Evolutionary conservation across 2,329 filamentous ascomycete genomes (phyloP).

Genomic region (Arthrobotrys pseudoclavata): DNA sequence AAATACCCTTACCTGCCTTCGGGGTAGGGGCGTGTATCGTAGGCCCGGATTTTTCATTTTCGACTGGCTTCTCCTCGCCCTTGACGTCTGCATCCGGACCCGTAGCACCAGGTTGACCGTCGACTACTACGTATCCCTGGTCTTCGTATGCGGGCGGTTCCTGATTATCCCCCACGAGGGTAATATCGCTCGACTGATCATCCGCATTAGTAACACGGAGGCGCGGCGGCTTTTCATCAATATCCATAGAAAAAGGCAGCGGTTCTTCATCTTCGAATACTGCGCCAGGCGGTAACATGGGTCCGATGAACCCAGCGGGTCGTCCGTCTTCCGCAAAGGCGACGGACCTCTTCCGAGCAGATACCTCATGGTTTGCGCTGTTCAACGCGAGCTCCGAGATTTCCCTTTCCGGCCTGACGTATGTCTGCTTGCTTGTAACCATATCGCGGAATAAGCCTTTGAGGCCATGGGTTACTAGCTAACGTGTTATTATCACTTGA

Average conservation of each 20-base stretch:
- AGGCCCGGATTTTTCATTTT: conserved; percentile 21
- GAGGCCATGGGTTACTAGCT: conserved; percentile 80
- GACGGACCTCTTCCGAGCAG: conserved; percentile 43
- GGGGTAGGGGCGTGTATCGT: conserved; percentile 31
- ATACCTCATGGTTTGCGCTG: conserved; percentile 46
- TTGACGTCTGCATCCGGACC: conserved; percentile 11
- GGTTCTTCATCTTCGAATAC: conserved; percentile 26
- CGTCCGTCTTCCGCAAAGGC: conserved; percentile 73
- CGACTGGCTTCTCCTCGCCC: conserved; percentile 16
- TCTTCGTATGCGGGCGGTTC: conserved; percentile 60
- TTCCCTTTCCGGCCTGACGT: conserved; percentile 79
- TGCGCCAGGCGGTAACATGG: conserved; percentile 49
- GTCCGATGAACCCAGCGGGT: conserved; percentile 65
- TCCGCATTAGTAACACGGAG: conserved; percentile 57
- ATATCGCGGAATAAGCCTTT: conserved; percentile 78
- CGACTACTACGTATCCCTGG: conserved; percentile 53
- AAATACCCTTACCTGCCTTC: conserved; percentile 10
- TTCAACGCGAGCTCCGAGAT: conserved; percentile 83
- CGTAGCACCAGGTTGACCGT: conserved; percentile 28
- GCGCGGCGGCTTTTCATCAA: conserved; percentile 57
- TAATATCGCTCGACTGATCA: conserved; percentile 62
- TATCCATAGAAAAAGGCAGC: conserved; percentile 60
- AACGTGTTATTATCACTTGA: conserved; percentile 60
- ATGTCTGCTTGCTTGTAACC: conserved; percentile 73
- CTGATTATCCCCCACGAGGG: conserved; percentile 61